Conservation (phyloP, 805 yeast genomes). For the Wickerhamiella australiensis region DNA sequence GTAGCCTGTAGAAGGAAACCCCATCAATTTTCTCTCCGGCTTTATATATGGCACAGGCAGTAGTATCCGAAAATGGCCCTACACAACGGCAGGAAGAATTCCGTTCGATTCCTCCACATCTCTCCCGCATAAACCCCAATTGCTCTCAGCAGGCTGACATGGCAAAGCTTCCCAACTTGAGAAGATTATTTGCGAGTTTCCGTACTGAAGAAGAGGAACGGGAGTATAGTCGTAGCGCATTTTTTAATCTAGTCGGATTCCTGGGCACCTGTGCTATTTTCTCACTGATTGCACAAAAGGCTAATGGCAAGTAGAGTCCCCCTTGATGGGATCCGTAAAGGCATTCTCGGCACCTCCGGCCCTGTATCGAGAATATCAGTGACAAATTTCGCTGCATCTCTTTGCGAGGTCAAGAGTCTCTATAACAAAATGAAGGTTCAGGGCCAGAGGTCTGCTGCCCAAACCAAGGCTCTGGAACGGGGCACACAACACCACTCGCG, state of each 20-base stretch:
- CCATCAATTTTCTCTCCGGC: too few relatives aligned
- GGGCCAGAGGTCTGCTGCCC: not conserved
- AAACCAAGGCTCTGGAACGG: conserved; percentile 12
- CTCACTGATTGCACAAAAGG: conserved; percentile 61
- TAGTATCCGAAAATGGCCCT: too few relatives aligned
- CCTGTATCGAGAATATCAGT: conserved; percentile 15
- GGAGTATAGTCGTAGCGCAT: conserved; percentile 58
- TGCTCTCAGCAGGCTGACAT: not conserved
- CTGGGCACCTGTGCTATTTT: conserved; percentile 70
- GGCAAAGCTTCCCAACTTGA: conserved; percentile 46
- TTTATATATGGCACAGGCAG: too few relatives aligned
- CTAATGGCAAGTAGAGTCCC: conserved; percentile 15
- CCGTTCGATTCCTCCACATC: not conserved
- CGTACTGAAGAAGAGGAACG: conserved; percentile 80
- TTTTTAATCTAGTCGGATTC: conserved; percentile 55
- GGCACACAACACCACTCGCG: conserved; percentile 20
- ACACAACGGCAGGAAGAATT: too few relatives aligned
- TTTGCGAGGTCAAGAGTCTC: conserved; percentile 22
- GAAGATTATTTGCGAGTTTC: conserved; percentile 70
- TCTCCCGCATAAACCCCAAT: not conserved
- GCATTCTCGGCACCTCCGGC: not conserved
- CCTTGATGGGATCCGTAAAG: conserved; percentile 1
- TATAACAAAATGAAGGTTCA: conserved; percentile 12
- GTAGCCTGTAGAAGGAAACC: too few relatives aligned
- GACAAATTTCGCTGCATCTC: conserved; percentile 19